Conservation (phyloP, 768 basidiomycete genomes). For the Rhodotorula toruloides region DNA sequence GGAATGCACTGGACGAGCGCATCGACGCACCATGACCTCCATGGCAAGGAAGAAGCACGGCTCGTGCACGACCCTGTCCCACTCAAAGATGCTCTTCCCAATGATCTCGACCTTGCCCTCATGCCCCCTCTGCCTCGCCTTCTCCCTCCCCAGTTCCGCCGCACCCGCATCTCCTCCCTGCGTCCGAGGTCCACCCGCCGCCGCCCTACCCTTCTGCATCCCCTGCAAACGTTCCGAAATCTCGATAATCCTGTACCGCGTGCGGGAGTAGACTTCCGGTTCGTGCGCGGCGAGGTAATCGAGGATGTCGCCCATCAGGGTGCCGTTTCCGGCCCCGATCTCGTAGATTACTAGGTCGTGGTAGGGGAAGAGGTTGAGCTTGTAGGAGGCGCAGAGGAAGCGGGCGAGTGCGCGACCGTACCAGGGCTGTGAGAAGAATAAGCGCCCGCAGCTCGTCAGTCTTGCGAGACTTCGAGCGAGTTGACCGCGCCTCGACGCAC, state of each 20-base stretch:
- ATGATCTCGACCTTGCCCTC: conserved; percentile 58
- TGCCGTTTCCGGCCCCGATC: conserved; percentile 96
- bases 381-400: conserved; percentile 74
- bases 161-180: conserved; percentile 10
- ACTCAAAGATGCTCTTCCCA: conserved; percentile 79
- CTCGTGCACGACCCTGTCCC: conserved; percentile 66
- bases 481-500: conserved; percentile 52
- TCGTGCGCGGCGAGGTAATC: conserved; percentile 67
- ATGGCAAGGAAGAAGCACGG: conserved; percentile 90
- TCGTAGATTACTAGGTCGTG: conserved; percentile 95
- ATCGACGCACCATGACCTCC: conserved; percentile 62
- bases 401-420: conserved; percentile 86
- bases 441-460: no score
- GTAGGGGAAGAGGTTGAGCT: conserved; percentile 69
- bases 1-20: no score
- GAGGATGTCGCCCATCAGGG: conserved; percentile 81
- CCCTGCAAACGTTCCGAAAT: conserved; percentile 74
- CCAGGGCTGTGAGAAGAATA: conserved; percentile 63
- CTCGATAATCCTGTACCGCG: conserved; percentile 89
- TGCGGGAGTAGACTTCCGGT: conserved; percentile 91
- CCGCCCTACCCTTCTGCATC: conserved; percentile 54
- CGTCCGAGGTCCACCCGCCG: conserved; percentile 41
- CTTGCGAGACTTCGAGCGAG: no score
- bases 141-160: conserved; percentile 2
- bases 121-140: conserved; percentile 33